Base-by-base conservation (phyloP, 2,329 filamentous ascomycete species). In the Magnaporthales sp. region DNA sequence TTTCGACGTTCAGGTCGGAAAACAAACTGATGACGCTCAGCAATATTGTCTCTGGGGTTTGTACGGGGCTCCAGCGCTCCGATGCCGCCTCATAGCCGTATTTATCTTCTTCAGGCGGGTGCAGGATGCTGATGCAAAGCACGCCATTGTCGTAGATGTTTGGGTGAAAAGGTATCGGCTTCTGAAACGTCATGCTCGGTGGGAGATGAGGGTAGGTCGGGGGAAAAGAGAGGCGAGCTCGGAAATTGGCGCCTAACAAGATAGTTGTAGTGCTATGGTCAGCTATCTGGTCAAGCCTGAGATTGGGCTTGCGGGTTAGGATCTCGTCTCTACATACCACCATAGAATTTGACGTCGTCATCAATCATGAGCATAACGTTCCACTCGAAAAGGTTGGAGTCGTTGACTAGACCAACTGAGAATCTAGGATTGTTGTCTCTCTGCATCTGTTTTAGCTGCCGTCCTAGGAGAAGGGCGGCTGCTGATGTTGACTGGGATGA, bases 291-390 rank as follows among this genome's bases (percentile, higher is more conserved):
- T 51, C 19, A 1, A 51, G 38, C 15, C 19, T 51, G 38, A 15
- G 38, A 51, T 19, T n/a, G 38, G 38, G 6, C 38, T n/a, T 51
- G 38, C 19, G 15, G 9, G 38, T 51, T 51, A 7, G n/a, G 4
- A 27, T n/a, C 58, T 26, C 15, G 24, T 22, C 32, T 64, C 58
- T 19, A 79, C 86, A 67, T 80, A 94, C 93, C 93, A 73, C 93
- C 93, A 73, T 97, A 97, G 78, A 91, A 91, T 79, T 93, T 94
- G 79, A 91, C 93, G 75, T 96, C 93, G 73, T 97, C 93, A 69
- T 88, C 92, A 71, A 98, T 94, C 94, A 99, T 98, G 68, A 99
- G 87, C 91, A 97, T 97, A 24, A 98, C 93, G 78, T 98, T 93
- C 95, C 95, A 99, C 81, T 96, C 91, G 71, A 97, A 97, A 10